A percentile compares a stretch with the other conserved stretches of the same genome.
phyloP scores from a whole-genome alignment of 345 rosid species.

The Clausena lansium region DNA sequence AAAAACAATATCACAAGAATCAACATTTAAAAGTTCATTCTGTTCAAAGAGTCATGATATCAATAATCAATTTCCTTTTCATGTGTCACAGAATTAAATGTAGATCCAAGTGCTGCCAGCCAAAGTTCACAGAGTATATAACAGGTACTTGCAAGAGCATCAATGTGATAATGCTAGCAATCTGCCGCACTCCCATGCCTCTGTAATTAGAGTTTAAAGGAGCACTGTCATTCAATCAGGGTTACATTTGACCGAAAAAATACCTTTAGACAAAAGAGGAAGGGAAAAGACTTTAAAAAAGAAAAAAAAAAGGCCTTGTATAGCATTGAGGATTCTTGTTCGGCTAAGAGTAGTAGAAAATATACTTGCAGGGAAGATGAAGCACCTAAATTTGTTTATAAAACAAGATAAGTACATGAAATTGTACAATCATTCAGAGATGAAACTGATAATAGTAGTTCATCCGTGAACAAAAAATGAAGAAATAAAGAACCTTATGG shows the following conservation, averaged over 20 bases:
- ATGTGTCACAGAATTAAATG: background rate
- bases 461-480: background rate
- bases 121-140: background rate
- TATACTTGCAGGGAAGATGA: background rate
- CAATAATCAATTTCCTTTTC: background rate
- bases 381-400: background rate
- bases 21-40: background rate
- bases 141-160: background rate
- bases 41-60: background rate
- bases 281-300: too few relatives aligned
- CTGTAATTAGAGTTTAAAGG: too few relatives aligned
- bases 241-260: background rate
- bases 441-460: background rate
- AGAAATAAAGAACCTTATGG: background rate
- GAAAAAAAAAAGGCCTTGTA: background rate
- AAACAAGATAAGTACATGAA: too few relatives aligned
- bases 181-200: too few relatives aligned
- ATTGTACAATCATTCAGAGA: background rate
- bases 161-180: too few relatives aligned
- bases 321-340: background rate
- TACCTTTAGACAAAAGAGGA: background rate
- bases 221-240: background rate
- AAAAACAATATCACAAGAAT: background rate
- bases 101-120: background rate
- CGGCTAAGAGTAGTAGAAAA: background rate